These are phyloP conservation scores for Pseudocercospora eumusae DNA, from an alignment of 2,329 filamentous ascomycete genomes.

Conservation along the genomic window DNA sequence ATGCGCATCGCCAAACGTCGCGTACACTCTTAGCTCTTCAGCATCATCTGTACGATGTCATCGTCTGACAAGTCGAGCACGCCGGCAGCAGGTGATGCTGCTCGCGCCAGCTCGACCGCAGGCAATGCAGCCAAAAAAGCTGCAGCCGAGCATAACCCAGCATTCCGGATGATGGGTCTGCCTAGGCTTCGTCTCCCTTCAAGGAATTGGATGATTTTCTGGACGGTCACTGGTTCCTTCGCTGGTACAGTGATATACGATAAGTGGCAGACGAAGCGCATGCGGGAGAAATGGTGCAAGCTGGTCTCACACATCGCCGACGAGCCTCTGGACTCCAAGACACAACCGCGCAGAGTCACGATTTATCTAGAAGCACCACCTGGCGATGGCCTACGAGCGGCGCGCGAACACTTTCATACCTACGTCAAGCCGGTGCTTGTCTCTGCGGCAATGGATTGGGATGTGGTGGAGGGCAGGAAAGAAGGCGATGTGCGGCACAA, in stretches of 20 bases:
- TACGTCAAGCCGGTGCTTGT: conserved; percentile 93
- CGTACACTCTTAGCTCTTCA: neutral
- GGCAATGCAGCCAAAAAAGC: conserved; percentile 21
- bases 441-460: conserved; percentile 89
- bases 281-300: conserved; percentile 82
- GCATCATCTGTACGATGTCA: neutral
- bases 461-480: conserved; percentile 86
- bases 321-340: conserved; percentile 70
- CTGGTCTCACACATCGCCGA: conserved; percentile 81
- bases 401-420: conserved; percentile 94
- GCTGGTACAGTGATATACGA: conserved; percentile 85
- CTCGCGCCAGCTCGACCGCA: conserved; percentile 17
- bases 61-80: conserved; percentile 26
- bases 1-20: neutral
- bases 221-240: conserved; percentile 74
- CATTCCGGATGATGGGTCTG: conserved; percentile 72
- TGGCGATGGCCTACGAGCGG: conserved; percentile 76
- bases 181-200: conserved; percentile 87
- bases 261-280: conserved; percentile 81
- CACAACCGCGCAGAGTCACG: conserved; percentile 79
- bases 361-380: conserved; percentile 85
- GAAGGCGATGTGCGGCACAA: conserved; percentile 91
- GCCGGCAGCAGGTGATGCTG: conserved; percentile 26
- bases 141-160: conserved; percentile 63
- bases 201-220: conserved; percentile 97